Base-by-base conservation (phyloP, 148 eudicot species). In the Hydrangea macrophylla region DNA sequence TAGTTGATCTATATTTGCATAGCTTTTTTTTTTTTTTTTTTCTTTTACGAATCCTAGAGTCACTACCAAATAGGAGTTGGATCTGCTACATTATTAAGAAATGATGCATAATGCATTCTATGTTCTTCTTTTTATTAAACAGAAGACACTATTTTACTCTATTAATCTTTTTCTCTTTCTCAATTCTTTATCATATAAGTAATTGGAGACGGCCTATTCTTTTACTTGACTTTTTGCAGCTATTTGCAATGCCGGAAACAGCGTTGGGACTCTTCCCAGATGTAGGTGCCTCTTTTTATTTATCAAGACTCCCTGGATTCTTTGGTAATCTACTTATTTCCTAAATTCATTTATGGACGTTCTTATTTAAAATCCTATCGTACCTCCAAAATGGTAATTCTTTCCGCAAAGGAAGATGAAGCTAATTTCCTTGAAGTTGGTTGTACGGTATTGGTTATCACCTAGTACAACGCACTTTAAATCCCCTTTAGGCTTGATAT, bases 201-300 rank as follows among this genome's bases (percentile, higher is more conserved):
- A 15, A 15, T 44, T 39, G 54, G 27, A 24, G 27, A 24, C 12
- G 27, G 44, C 55, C 59, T 48, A 23, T 44, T 13, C 20, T 32
- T 55, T 53, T 51, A 1, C 37, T 54, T 27, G 28, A 26, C 36
- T 73, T 60, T 66, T 42, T 76, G 59, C 77, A 94, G 98, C 86
- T 86, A 60, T 94, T 88, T 82, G 96, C 98, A 58, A 94, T 94
- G 98, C 98, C 98, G 75, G 98, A 94, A 85, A 88, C 97, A 65
- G 95, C 96, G 69, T 74, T 90, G 74, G 98, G 98, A 64, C 88
- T 94, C 66, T 90, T 90, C 54, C 98, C 98, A 54, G 98, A 94
- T 78, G 82, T 94, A 70, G 98, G 98, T 57, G 96, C 97, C 58
- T 86, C 98, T 24, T 90, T 82, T 73, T 94, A 75, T 76, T 78